phyloP scores from a whole-genome alignment of 352 stramenopile species.

The Elongisporangium senticosum region DNA sequence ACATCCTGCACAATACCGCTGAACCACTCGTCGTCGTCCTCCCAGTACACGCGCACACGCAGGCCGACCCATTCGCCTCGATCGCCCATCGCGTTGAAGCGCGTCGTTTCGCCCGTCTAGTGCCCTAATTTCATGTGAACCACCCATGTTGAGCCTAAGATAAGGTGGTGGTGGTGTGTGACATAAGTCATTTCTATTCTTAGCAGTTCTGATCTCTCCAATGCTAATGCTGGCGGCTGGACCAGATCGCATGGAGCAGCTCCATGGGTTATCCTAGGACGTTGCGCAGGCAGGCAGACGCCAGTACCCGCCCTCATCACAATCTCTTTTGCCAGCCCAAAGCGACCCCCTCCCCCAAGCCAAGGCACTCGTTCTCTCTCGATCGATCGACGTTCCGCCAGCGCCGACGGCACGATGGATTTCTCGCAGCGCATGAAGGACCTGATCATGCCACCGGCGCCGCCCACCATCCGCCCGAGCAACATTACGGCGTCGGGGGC shows the following conservation, averaged over 20 bases:
- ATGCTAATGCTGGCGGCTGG: neutral
- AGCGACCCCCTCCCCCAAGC: constrained; percentile 6
- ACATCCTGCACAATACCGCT: constrained; percentile 36
- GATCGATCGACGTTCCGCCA: neutral
- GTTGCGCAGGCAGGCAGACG: neutral
- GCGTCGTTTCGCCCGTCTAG: too few species aligned
- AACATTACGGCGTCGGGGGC: constrained; percentile 20
- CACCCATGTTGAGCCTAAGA: neutral
- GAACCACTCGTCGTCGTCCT: constrained; percentile 74
- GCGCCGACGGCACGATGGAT: constrained; percentile 35
- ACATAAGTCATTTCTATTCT: neutral
- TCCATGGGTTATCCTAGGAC: neutral
- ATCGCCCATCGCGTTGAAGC: neutral
- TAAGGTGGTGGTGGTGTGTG: neutral
- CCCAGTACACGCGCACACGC: constrained; percentile 70
- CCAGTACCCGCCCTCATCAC: neutral
- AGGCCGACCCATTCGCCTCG: constrained; percentile 33
- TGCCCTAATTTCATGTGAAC: neutral
- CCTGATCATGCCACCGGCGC: constrained; percentile 45
- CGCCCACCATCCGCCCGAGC: constrained; percentile 44
- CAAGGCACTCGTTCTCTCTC: neutral
- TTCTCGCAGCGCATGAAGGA: constrained; percentile 76
- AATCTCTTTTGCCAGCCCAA: constrained; percentile 24
- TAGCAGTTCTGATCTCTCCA: neutral
- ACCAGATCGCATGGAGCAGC: neutral